phyloP scores from a whole-genome alignment of 2,329 filamentous ascomycete species.

The Penicillium paneum region DNA sequence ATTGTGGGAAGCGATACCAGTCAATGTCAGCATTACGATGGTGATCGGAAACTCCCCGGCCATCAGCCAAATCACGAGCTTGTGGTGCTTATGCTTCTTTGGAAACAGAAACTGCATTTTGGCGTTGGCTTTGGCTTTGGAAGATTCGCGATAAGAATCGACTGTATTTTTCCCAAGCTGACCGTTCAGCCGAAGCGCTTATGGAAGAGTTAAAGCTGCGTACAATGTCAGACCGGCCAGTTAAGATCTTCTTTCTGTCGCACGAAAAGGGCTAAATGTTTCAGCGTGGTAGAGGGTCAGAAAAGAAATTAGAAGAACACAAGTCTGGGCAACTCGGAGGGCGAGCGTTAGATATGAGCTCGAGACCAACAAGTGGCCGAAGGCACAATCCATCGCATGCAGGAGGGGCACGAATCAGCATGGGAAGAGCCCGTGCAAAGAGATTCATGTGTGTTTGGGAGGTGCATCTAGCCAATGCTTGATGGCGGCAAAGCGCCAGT shows the following conservation, averaged over 20 bases:
- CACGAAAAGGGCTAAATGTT: constrained; percentile 22
- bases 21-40: constrained; percentile 57
- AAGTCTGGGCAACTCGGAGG: constrained; percentile 24
- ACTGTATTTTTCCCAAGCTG: background rate
- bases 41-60: constrained; percentile 56
- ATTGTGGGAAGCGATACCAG: constrained; percentile 61
- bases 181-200: constrained; percentile 4
- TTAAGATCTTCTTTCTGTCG: constrained; percentile 31
- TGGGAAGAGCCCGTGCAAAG: constrained; percentile 18
- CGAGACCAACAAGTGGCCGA: constrained; percentile 12
- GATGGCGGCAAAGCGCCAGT: constrained; percentile 35
- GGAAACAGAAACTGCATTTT: constrained; percentile 47
- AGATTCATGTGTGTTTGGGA: constrained; percentile 26
- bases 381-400: constrained; percentile 20
- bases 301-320: constrained; percentile 15
- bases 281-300: constrained; percentile 12
- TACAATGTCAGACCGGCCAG: constrained; percentile 39
- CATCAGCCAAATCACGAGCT: constrained; percentile 52
- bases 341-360: constrained; percentile 32
- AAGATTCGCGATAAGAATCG: background rate
- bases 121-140: constrained; percentile 9
- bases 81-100: constrained; percentile 53
- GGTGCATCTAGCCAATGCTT: constrained; percentile 38
- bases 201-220: background rate
- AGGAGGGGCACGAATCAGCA: constrained; percentile 31